phyloP scores from a whole-genome alignment of 2,329 filamentous ascomycete genomes.

The Nigrospora sphaerica region DNA sequence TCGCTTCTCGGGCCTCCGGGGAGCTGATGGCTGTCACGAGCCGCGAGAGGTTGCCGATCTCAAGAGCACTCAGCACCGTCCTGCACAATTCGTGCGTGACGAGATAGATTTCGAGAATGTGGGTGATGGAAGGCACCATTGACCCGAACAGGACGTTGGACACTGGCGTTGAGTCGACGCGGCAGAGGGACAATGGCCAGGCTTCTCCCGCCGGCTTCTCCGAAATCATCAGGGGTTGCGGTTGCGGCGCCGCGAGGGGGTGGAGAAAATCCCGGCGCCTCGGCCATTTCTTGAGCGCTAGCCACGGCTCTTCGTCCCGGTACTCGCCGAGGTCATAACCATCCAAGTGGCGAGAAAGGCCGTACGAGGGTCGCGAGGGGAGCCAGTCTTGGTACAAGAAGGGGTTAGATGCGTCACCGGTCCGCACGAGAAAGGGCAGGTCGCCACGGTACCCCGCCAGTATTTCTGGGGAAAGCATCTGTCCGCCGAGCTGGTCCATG shows the following conservation, averaged over 20 bases:
- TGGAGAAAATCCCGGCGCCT: conserved; percentile 55
- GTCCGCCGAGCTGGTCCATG: conserved; percentile 12
- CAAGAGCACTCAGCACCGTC: conserved; percentile 44
- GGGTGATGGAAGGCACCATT: conserved; percentile 66
- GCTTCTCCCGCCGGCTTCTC: conserved; percentile 35
- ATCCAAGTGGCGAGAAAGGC: conserved; percentile 25
- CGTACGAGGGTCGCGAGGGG: conserved; percentile 32
- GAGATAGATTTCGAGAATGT: conserved; percentile 59
- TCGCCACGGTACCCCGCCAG: conserved; percentile 15
- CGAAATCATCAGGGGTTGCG: conserved; percentile 3
- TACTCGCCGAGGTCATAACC: conserved; percentile 24
- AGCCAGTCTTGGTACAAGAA: conserved; percentile 35
- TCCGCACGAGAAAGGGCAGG: conserved; percentile 31
- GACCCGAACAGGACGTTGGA: conserved; percentile 43
- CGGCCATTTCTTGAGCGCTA: conserved; percentile 42
- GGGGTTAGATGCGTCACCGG: conserved; percentile 22
- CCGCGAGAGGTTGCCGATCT: conserved; percentile 45
- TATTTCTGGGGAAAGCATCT: conserved; percentile 4
- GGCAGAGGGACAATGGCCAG: conserved; percentile 40
- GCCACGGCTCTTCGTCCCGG: conserved; percentile 38
- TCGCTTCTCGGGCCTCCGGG: conserved; percentile 48
- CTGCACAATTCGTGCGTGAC: conserved; percentile 53
- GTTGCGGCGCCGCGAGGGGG: conserved; percentile 7
- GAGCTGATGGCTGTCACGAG: conserved; percentile 66
- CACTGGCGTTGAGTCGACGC: conserved; percentile 38